Evolutionary conservation across 768 basidiomycete species (phyloP).

Genomic region (Tulasnella sp.): DNA sequence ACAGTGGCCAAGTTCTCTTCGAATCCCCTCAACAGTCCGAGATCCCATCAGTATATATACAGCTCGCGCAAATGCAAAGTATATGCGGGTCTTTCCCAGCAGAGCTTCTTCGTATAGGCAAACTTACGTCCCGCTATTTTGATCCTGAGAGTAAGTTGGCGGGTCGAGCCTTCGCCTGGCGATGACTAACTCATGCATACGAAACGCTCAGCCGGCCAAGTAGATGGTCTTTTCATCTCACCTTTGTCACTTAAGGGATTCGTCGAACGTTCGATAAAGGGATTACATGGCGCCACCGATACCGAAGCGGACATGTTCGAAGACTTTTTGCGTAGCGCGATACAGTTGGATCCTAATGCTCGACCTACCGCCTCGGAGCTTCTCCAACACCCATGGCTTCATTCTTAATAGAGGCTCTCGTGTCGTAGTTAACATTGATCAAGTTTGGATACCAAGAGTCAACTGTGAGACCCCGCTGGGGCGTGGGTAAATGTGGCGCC

Average conservation of each 20-base stretch:
- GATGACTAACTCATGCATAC: neutral
- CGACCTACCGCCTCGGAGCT: neutral
- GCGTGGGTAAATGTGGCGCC: slow-evolving; percentile 6
- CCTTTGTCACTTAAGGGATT: neutral
- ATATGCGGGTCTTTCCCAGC: neutral
- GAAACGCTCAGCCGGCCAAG: neutral
- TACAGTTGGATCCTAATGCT: neutral
- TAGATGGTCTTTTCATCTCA: neutral
- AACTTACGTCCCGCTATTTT: neutral
- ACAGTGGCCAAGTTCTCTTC: neutral
- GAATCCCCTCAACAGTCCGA: neutral
- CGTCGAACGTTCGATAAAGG: neutral
- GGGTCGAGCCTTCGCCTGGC: neutral
- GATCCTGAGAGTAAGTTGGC: neutral
- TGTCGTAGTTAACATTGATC: neutral
- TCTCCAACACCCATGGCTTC: neutral
- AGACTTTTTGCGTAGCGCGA: neutral
- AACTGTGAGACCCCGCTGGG: neutral
- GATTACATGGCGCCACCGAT: neutral
- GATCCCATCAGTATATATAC: neutral
- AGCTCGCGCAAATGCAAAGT: neutral
- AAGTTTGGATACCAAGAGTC: too few relatives aligned
- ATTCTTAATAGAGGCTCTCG: neutral
- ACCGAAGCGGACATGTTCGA: neutral
- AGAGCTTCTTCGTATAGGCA: neutral